Evolutionary conservation across 768 basidiomycete species (phyloP).

Genomic region (Pleurotus eryngii): DNA sequence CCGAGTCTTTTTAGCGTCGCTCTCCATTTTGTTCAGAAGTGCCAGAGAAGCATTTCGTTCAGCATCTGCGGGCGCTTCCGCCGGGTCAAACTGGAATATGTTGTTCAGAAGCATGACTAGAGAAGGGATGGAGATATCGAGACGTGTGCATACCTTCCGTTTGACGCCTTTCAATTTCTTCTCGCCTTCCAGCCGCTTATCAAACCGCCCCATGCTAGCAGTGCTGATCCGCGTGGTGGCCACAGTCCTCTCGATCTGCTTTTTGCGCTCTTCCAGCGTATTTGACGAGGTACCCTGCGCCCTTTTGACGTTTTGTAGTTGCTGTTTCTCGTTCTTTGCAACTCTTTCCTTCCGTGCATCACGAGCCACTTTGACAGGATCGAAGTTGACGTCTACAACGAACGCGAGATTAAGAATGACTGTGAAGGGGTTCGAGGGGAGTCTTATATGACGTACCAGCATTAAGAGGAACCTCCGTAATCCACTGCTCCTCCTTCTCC

Average conservation of each 20-base stretch:
- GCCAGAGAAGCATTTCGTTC: constrained; percentile 77
- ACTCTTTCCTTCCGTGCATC: constrained; percentile 78
- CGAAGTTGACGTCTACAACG: constrained; percentile 64
- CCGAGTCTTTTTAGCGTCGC: constrained; percentile 63
- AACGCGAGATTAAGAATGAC: neutral
- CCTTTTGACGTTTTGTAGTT: constrained; percentile 65
- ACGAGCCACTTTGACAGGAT: constrained; percentile 75
- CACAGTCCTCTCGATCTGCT: constrained; percentile 72
- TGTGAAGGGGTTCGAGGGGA: neutral
- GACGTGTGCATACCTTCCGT: constrained; percentile 66
- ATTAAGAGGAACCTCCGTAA: constrained; percentile 84
- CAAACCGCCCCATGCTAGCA: constrained; percentile 94
- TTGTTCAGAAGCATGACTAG: neutral
- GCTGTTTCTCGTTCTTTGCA: constrained; percentile 83
- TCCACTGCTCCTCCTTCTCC: constrained; percentile 83
- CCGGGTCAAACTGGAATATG: constrained; percentile 71
- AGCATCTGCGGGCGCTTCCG: constrained; percentile 55
- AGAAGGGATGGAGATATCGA: neutral
- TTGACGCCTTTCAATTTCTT: constrained; percentile 85
- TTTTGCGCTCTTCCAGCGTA: constrained; percentile 53
- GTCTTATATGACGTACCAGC: constrained; percentile 56
- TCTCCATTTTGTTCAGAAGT: constrained; percentile 76
- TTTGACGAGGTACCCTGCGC: constrained; percentile 29
- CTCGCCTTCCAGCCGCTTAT: constrained; percentile 87
- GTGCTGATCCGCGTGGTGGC: constrained; percentile 80